Percentiles rank a stretch among this genome's conserved stretches.
phyloP scores from a whole-genome alignment of 306 rosid species.

The Dryas drummondii region DNA sequence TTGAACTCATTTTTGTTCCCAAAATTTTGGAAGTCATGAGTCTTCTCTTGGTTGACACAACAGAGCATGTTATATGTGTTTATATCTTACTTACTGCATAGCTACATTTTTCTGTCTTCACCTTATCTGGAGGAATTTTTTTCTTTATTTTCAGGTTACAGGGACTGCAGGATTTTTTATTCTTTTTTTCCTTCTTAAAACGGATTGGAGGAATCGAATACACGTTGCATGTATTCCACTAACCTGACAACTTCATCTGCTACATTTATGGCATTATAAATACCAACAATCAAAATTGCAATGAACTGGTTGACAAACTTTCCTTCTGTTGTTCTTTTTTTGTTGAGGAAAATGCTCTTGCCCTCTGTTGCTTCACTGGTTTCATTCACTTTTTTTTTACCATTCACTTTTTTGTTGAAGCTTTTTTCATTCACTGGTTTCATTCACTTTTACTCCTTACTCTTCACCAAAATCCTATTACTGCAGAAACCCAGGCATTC shows the following conservation, averaged over 20 bases:
- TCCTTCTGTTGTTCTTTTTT: neutral
- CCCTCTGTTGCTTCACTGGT: neutral
- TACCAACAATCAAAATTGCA: neutral
- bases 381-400: neutral
- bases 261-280: conserved; percentile 12
- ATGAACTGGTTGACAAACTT: neutral
- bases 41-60: neutral
- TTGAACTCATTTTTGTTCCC: neutral
- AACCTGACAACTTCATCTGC: conserved; percentile 13
- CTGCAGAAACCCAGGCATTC: neutral
- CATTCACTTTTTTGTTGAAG: neutral
- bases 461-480: neutral
- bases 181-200: neutral
- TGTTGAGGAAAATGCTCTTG: neutral
- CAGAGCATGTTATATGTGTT: neutral
- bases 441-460: neutral
- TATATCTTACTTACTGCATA: neutral
- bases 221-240: neutral
- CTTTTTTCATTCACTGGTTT: too few relatives aligned
- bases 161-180: neutral
- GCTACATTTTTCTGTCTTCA: neutral
- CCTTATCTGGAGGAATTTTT: neutral
- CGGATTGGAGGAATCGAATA: neutral
- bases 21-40: neutral
- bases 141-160: neutral